Base-by-base conservation (phyloP, 495 filamentous ascomycete species). In the Aspergillus sclerotioniger region DNA sequence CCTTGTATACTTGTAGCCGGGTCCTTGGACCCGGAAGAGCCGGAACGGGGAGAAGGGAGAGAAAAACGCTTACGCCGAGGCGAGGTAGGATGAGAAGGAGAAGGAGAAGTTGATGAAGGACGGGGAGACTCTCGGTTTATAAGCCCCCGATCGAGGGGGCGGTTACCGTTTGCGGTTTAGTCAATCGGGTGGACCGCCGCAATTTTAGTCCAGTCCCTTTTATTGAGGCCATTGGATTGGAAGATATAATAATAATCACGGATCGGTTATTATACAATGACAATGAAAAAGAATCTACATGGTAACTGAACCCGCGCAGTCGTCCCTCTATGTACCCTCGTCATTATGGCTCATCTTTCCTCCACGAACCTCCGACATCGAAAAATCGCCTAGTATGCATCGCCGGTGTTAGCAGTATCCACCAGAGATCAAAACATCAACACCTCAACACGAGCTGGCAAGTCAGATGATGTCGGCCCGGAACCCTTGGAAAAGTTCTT, bases 381-480 rank as follows among this genome's bases (percentile, higher is more conserved):
- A 25, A 25, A 25, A 25, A 25, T 25, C 25, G 25, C 25, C 25
- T 25, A 25, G 25, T 25, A n/a, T 25, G 25, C 15, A 35, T 46
- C 53, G 17, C 28, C 13, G 5, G 45, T 15, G 28, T 39, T 21
- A 50, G 31, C n/a, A 13, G 20, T 21, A 8, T 20, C 13, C 28
- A 37, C 21, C 2, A 12, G 3, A 50, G 15, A 5, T 32, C 32
- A 35, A n/a, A n/a, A 52, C 10, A 20, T 43, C 35, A 39, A 37
- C 10, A 47, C 46, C 31, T 19, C n/a, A 15, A 41, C 25, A 49
- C 28, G 49, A 29, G 8, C 8, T 41, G 39, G 25, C n/a, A 29
- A 44, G 47, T 63, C 57, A 56, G 57, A 47, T 47, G 60, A 62
- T 62, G 60, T 62, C 56, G 60, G 60, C 60, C 60, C 60, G 39